Conservation (phyloP, 139 green algal genomes). For the Diplosphaera chodatii region DNA sequence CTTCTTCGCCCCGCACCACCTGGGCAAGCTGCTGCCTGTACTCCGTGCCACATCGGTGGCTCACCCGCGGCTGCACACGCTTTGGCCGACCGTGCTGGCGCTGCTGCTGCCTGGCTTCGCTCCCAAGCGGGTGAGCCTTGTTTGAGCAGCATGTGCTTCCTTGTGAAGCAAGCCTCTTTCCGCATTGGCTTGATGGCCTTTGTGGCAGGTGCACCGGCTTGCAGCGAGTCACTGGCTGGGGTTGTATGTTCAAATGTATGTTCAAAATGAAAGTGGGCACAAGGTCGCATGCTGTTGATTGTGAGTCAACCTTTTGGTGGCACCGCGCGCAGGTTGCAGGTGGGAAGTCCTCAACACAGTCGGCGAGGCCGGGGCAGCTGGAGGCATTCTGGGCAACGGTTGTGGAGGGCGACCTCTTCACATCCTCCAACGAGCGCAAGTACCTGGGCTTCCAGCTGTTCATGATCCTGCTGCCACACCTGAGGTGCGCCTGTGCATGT, state of each 20-base stretch:
- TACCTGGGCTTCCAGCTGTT: conserved; percentile 70
- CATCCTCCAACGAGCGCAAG: conserved; percentile 59
- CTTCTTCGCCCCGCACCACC: conserved; percentile 38
- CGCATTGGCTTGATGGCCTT: neutral
- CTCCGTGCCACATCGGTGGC: conserved; percentile 32
- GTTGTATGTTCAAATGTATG: no score
- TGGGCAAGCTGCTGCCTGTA: conserved; percentile 36
- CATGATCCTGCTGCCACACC: conserved; percentile 44
- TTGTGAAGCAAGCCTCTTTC: no score
- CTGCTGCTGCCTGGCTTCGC: conserved; percentile 61
- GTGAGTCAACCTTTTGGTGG: no score
- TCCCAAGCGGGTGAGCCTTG: conserved; percentile 21
- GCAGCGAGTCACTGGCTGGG: no score
- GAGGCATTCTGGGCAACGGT: conserved; percentile 49
- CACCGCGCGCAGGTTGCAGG: neutral
- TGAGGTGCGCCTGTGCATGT: conserved; percentile 26
- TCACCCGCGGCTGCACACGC: conserved; percentile 56
- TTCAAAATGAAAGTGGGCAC: no score
- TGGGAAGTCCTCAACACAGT: neutral
- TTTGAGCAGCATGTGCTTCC: no score
- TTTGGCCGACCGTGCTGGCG: conserved; percentile 62
- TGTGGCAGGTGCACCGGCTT: no score
- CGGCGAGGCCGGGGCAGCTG: conserved; percentile 15
- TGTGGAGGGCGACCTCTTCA: conserved; percentile 50
- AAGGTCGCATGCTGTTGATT: no score